Percentiles rank a stretch among this genome's conserved stretches.
These are phyloP conservation scores for Trametes hirsuta DNA, from an alignment of 1,284 basidiomycete species.

Conservation along the genomic window DNA sequence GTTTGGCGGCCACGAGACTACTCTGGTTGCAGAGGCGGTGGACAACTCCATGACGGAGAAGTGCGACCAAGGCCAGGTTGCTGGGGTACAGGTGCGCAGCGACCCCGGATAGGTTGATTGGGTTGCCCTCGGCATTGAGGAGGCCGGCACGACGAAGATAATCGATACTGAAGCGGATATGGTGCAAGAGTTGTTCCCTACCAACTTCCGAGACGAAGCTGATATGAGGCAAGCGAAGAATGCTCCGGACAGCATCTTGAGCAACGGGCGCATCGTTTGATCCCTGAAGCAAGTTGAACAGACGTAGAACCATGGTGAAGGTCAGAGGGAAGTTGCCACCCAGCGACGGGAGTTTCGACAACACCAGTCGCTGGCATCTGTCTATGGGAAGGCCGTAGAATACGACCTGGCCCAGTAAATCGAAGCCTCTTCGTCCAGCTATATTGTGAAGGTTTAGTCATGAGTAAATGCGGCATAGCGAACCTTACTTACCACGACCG, in stretches of 20 bases:
- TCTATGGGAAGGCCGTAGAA: constrained; percentile 70
- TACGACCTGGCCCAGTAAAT: constrained; percentile 69
- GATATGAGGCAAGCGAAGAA: constrained; percentile 60
- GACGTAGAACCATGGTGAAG: constrained; percentile 62
- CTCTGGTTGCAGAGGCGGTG: constrained; percentile 55
- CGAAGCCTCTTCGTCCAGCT: constrained; percentile 68
- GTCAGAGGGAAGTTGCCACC: constrained; percentile 68
- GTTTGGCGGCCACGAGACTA: constrained; percentile 44
- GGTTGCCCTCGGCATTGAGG: constrained; percentile 53
- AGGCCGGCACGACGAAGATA: constrained; percentile 62
- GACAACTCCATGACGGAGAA: constrained; percentile 60
- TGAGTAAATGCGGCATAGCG: background rate
- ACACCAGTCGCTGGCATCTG: constrained; percentile 60
- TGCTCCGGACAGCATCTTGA: constrained; percentile 50
- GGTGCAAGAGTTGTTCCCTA: constrained; percentile 60
- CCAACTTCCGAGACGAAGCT: constrained; percentile 57
- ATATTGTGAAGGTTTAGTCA: background rate
- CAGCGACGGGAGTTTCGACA: constrained; percentile 66
- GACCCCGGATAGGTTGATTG: constrained; percentile 61
- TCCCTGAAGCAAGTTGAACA: constrained; percentile 66
- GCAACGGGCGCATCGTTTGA: constrained; percentile 55
- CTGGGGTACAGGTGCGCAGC: constrained; percentile 65
- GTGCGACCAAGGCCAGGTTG: constrained; percentile 64
- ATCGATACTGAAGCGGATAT: constrained; percentile 72
- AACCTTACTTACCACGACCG: constrained; percentile 35